Evolutionary conservation across 2,329 filamentous ascomycete genomes (phyloP).

Genomic region (Ceratocystis albifundus): DNA sequence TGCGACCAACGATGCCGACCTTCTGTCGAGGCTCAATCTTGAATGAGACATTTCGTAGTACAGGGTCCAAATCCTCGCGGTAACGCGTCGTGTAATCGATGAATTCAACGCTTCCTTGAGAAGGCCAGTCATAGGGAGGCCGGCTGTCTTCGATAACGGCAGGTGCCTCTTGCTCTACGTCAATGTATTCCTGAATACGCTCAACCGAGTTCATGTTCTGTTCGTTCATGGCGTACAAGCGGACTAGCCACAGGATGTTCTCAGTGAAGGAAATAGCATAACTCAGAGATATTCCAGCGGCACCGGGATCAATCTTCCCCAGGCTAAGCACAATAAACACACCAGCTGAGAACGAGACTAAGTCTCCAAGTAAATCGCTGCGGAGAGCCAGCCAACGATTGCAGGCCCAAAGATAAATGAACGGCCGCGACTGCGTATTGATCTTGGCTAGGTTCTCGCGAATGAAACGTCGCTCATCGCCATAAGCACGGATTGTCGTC

Average conservation of each 20-base stretch:
- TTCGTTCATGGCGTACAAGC: slow-evolving; percentile 87
- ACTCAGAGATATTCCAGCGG: slow-evolving; percentile 83
- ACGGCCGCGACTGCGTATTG: slow-evolving; percentile 83
- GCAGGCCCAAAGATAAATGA: slow-evolving; percentile 91
- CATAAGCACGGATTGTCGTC: slow-evolving; percentile 92
- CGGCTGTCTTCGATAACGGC: slow-evolving; percentile 66
- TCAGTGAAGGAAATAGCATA: slow-evolving; percentile 97
- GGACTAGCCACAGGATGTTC: slow-evolving; percentile 91
- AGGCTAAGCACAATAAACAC: slow-evolving; percentile 79
- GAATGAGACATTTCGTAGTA: slow-evolving; percentile 73
- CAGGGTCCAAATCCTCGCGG: slow-evolving; percentile 72
- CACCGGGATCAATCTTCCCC: slow-evolving; percentile 74
- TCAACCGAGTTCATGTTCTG: slow-evolving; percentile 99
- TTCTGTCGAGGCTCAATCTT: slow-evolving; percentile 79
- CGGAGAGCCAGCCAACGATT: slow-evolving; percentile 95
- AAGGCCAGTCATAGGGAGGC: slow-evolving; percentile 73
- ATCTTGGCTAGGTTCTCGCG: slow-evolving; percentile 79
- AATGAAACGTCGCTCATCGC: slow-evolving; percentile 85
- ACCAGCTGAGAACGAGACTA: slow-evolving; percentile 88
- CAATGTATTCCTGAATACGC: slow-evolving; percentile 91
- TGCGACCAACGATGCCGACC: slow-evolving; percentile 90
- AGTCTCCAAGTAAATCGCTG: slow-evolving; percentile 77
- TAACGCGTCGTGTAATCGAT: slow-evolving; percentile 82
- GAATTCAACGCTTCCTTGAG: slow-evolving; percentile 75
- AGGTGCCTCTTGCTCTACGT: slow-evolving; percentile 85